Evolutionary conservation across 148 eudicot genomes (phyloP).

Genomic region (Diospyros kaki): DNA sequence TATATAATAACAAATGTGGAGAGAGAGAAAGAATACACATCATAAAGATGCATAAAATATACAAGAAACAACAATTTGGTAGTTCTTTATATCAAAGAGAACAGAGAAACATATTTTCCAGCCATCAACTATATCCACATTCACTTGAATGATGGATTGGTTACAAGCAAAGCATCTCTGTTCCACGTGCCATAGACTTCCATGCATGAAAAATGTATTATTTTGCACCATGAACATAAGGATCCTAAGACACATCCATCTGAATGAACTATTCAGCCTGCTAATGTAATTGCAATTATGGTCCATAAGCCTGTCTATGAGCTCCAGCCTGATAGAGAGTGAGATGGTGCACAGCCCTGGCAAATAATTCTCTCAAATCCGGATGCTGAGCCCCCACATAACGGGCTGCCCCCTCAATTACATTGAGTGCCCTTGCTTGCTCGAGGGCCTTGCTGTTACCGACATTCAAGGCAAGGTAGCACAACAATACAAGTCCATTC

Average conservation of each 20-base stretch:
- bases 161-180: not conserved
- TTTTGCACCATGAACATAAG: not conserved
- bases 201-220: not conserved
- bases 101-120: constrained; percentile 2
- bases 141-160: constrained; percentile 7
- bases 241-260: constrained; percentile 9
- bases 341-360: constrained; percentile 56
- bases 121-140: constrained; percentile 4
- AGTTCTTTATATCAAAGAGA: not conserved
- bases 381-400: constrained; percentile 49
- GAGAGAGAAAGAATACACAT: not conserved
- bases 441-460: constrained; percentile 68
- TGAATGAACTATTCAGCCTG: not conserved
- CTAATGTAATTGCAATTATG: not conserved
- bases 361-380: constrained; percentile 42
- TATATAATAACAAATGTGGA: not conserved
- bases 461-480: constrained; percentile 53
- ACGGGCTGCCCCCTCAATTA: constrained; percentile 52
- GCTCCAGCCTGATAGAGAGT: constrained; percentile 56
- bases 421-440: constrained; percentile 54
- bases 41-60: not conserved
- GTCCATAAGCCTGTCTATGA: constrained; percentile 36
- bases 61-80: constrained; percentile 6
- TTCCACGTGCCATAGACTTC: not conserved
- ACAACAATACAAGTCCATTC: constrained; percentile 55